Evolutionary conservation across 495 filamentous ascomycete genomes (phyloP), one percentile per base, ranked within the genome.

Genomic region (Daldinia vernicosa): DNA sequence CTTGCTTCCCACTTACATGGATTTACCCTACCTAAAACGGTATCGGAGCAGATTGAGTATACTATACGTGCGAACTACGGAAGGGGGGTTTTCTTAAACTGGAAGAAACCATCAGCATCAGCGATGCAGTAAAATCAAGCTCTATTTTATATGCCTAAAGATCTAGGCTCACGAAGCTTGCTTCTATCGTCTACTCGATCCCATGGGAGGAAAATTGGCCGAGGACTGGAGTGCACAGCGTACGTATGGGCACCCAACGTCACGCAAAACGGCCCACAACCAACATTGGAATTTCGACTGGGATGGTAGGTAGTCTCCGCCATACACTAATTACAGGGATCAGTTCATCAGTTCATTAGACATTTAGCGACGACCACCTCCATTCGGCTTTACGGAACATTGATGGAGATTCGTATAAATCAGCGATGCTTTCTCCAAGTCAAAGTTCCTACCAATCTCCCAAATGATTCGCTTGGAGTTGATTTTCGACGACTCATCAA

Each of bases 11-110:
- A 63, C 69, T 71, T 71, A 71, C 27, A 71, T 62, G 63, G 37
- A 74, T 50, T 66, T 75, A 61, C 69, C 69, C 74, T 65, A 63
- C 69, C 69, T 67, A 75, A 77, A 75, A 75, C 67, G 75, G 72
- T 69, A 75, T 52, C 43, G 67, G 66, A 33, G 40, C 69, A 53
- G 63, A 63, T 62, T 30, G 8, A 43, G 37, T 17, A 30, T 67
- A 67, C 61, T 45, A 26, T 60, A 60, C 37, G 54, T 73, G 70
- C 66, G 62, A 60, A 60, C 27, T 62, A 37, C 65, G 59, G 55
- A 66, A 47, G 52, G 45, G 19, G 53, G 27, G n/a, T n/a, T 69
- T 39, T 39, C 54, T 61, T 37, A 45, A 62, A 24, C 45, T 11
- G 22, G 39, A 56, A 19, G 22, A 37, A 61, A 64, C 60, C 56